Evolutionary conservation across 768 basidiomycete species (phyloP).

Genomic region (Mycena galopus): DNA sequence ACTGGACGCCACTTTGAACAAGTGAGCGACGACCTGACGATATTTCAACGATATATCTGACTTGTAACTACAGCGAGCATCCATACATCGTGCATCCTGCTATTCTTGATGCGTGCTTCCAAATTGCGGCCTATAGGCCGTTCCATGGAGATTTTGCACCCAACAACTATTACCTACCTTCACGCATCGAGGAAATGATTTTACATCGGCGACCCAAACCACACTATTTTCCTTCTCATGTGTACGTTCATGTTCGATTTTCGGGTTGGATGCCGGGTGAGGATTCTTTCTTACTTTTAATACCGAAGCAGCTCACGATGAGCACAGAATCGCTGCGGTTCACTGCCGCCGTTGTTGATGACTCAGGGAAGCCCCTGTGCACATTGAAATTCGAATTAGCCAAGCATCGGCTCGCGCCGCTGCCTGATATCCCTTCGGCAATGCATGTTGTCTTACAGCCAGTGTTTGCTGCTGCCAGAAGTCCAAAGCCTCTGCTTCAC

Average conservation of each 20-base stretch:
- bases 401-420: not conserved
- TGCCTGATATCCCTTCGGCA: not conserved
- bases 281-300: not conserved
- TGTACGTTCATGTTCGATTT: constrained; percentile 42
- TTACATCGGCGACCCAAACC: constrained; percentile 34
- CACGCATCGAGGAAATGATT: constrained; percentile 37
- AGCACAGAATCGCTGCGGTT: constrained; percentile 36
- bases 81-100: constrained; percentile 18
- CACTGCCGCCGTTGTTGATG: constrained; percentile 43
- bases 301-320: constrained; percentile 22
- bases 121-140: constrained; percentile 46
- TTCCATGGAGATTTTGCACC: constrained; percentile 46
- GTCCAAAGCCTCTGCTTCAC: not conserved
- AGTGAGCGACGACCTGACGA: constrained; percentile 9
- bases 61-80: not conserved
- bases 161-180: constrained; percentile 50
- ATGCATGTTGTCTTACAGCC: not conserved
- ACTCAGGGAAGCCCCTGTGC: constrained; percentile 36
- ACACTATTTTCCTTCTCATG: constrained; percentile 3
- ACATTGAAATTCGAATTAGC: constrained; percentile 9
- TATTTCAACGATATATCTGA: not conserved
- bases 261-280: constrained; percentile 46
- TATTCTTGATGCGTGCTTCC: constrained; percentile 51
- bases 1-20: constrained; percentile 21
- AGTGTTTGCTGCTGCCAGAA: not conserved